Base-by-base conservation (phyloP, 2,329 filamentous ascomycete species). In the Rutstroemia sp. region DNA sequence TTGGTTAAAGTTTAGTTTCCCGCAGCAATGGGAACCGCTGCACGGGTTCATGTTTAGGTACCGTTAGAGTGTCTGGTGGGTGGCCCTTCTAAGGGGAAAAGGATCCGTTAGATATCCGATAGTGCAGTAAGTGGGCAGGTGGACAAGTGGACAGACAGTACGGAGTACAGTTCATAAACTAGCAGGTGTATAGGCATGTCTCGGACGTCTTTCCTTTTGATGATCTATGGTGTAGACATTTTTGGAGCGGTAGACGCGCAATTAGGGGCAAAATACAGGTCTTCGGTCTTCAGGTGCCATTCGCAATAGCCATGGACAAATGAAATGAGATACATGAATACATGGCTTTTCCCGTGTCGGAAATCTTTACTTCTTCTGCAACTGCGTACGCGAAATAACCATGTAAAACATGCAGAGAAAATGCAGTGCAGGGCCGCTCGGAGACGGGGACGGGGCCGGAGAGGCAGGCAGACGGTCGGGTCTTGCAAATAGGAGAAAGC, bases 1-100 rank as follows among this genome's bases (percentile, higher is more conserved):
- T 14, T 50, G 52, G 52, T 55, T 55, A 55, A 55, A 55, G 52
- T 55, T 55, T 55, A 44, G 52, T 49, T 50, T 49, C 52, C 52
- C 52, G 52, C 39, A 44, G 37, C 23, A 7, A 25, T 38, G 25
- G 48, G 25, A 21, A 54, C 44, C 12, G 21, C 17, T 21, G 42
- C 21, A 46, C 21, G 12, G 8, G 12, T 14, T 23, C 21, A 46
- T 21, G 12, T 14, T 23, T 46, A 46, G 19, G 42, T 21, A 21
- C 42, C 17, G n/a, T 8, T 23, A 46, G 30, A 46, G 42, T 46
- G 21, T 21, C 21, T 23, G 9, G 12, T 46, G 17, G 25, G 12
- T 14, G 3, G 21, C 42, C 21, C 19, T 19, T 21, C n/a, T 10
- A 42, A 3, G 17, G 30, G 30, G 23, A 23, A 34, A 34, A 34